Evolutionary conservation across 495 filamentous ascomycete genomes (phyloP), one percentile per base, ranked within the genome.

Genomic region (Acidiella bohemica): DNA sequence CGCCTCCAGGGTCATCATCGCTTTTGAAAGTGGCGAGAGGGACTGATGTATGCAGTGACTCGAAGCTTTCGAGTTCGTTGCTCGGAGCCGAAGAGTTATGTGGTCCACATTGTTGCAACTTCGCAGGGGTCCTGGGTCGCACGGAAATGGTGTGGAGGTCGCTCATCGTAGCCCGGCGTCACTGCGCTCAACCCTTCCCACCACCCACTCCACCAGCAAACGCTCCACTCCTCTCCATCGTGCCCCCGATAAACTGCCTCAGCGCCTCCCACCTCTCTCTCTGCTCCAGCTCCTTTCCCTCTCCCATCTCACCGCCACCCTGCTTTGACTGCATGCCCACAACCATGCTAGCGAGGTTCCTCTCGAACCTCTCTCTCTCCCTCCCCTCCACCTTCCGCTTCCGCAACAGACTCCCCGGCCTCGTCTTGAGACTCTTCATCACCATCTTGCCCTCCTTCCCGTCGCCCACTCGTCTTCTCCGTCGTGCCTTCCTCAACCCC

Each of bases 301-400:
- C 39, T 9, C 18, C 38, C 12, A 2, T 13, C 9, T 31, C 25
- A 18, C 28, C 7, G 14, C 14, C 21, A n/a, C n/a, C 20, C 35
- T 20, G 27, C 32, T 10, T 21, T 13, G 1, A 32, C 1, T 30
- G 18, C 13, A 12, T 13, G 5, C 10, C 21, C 17, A 24, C 16
- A 31, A 71, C 50, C 60, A 75, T 67, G 42, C 53, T 39, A 27
- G 80, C 85, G 67, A 96, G 62, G 59, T 86, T 94, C 60, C 65
- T 70, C 41, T 71, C 75, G 54, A 94, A 94, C 42, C 87, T 66
- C 59, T 84, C 75, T 55, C 79, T 74, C 68, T 96, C 88, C 47
- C 66, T 59, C 58, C 63, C 72, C 36, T 92, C 80, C 20, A 94
- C 28, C 57, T 72, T 75, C 58, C 85, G 83, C 62, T 80, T 86